Evolutionary conservation across 2,329 filamentous ascomycete species (phyloP).

Genomic region (Colletotrichum sp.): DNA sequence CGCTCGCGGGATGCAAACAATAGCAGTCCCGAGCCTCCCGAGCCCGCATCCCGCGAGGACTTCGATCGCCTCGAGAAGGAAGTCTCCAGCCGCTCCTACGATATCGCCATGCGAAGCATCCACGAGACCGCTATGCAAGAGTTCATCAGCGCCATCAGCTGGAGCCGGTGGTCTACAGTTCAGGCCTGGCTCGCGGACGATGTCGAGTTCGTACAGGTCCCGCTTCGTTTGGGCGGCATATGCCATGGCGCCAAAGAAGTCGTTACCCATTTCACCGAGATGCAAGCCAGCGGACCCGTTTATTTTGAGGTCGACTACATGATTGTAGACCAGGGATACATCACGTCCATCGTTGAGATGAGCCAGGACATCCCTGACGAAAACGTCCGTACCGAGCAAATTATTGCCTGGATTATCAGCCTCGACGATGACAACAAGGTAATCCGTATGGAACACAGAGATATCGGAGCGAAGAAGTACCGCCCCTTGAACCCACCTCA

Average conservation of each 20-base stretch:
- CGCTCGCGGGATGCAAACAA: background rate
- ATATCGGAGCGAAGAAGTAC: background rate
- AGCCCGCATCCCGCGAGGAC: background rate
- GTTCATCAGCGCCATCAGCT: background rate
- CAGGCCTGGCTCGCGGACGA: background rate
- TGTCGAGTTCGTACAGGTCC: background rate
- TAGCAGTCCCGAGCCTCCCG: background rate
- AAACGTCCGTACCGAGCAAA: background rate
- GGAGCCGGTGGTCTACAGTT: fast-evolving
- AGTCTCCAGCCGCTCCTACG: background rate
- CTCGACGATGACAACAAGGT: background rate
- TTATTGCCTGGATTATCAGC: background rate
- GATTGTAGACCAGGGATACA: background rate
- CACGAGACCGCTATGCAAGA: background rate
- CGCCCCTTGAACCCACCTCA: background rate
- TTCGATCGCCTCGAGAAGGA: background rate
- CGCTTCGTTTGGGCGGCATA: background rate
- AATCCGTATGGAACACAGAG: background rate
- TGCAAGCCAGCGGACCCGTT: background rate
- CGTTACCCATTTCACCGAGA: background rate
- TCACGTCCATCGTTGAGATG: background rate
- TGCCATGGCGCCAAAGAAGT: background rate
- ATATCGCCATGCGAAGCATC: background rate
- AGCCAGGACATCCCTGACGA: background rate
- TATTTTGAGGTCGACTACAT: background rate